Base-by-base conservation (phyloP, 805 yeast species). In the Pichia gijzeniarum region DNA sequence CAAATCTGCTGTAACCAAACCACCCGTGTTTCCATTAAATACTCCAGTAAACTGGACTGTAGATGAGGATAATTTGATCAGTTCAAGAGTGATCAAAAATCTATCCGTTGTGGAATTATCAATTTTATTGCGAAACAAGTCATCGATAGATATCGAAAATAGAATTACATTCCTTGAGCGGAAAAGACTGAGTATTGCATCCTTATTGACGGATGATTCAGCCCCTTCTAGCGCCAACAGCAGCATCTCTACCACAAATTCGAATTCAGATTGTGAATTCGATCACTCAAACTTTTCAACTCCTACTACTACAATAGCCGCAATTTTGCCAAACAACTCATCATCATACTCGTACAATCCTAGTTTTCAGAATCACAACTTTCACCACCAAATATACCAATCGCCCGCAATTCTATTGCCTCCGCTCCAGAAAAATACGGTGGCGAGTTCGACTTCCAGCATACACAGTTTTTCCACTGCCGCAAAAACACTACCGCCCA, bases 51-150 rank as follows among this genome's bases (percentile, higher is more conserved):
- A 28, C 1, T 76, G 80, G 80, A 63, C 75, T 2, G 64, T 67
- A 55, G 93, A 85, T 43, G 95, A 87, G 62, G 95, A 87, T 62
- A 84, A 80, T 50, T 59, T 78, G 31, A 61, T 87, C 33, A 55
- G 77, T 36, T 72, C 76, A 48, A 68, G 84, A 42, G 63, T 77
- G 9, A 66, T 74, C 41, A 67, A 79, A 52, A 82, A 82, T 45
- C 64, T 88, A 35, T 74, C 83, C 30, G 72, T 83, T 55, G 83
- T 82, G 16, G 96, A 88, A 63, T 67, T 88, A 33, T 73, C 83
- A 14, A 80, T 87, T 30, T 63, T 88, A 43, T 67, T 88, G 36
- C 91, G 93, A 14, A 74, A 73, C 47, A 75, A 87, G 51, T 72
- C 93, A 0, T 89, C 84, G 58, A 70, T 70, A n/a, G 93, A 86